phyloP scores from a whole-genome alignment of 2,329 filamentous ascomycete species.

The Cytospora schulzeri region DNA sequence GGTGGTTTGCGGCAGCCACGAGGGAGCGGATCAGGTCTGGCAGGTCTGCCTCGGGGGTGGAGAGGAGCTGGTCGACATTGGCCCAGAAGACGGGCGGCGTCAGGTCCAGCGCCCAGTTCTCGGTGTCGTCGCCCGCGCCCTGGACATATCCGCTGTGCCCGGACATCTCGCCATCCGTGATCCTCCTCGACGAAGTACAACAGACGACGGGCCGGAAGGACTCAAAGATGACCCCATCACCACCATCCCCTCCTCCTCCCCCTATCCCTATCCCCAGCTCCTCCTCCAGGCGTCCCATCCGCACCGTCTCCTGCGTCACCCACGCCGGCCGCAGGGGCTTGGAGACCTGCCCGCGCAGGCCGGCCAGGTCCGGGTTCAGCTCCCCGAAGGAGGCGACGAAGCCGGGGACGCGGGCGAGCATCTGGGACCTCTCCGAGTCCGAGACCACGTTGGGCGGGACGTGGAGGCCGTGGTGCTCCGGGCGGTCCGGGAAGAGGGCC shows the following conservation, averaged over 20 bases:
- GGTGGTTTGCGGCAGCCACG: constrained; percentile 38
- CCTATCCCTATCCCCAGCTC: neutral
- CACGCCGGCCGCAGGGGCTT: constrained; percentile 80
- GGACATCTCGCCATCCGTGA: constrained; percentile 67
- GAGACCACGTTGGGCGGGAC: constrained; percentile 75
- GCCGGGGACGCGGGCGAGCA: constrained; percentile 59
- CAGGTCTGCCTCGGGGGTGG: constrained; percentile 65
- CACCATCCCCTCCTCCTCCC: constrained; percentile 19
- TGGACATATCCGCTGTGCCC: constrained; percentile 77
- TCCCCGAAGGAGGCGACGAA: constrained; percentile 55
- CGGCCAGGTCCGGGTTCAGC: constrained; percentile 61
- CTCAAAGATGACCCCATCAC: constrained; percentile 45
- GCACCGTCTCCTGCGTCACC: constrained; percentile 70
- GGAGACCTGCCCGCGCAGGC: constrained; percentile 57
- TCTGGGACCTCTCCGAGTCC: constrained; percentile 77
- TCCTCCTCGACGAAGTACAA: constrained; percentile 79
- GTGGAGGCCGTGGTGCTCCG: constrained; percentile 55
- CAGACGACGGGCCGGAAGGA: constrained; percentile 75
- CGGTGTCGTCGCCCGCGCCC: constrained; percentile 91
- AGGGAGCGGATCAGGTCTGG: constrained; percentile 52
- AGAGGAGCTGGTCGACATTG: constrained; percentile 62
- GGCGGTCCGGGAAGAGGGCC: constrained; percentile 67
- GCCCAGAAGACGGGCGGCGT: constrained; percentile 81
- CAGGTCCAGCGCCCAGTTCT: constrained; percentile 86
- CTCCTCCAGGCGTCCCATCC: constrained; percentile 39